Base-by-base conservation (phyloP, 2,329 filamentous ascomycete genomes). In the Cryphonectria carpinicola region DNA sequence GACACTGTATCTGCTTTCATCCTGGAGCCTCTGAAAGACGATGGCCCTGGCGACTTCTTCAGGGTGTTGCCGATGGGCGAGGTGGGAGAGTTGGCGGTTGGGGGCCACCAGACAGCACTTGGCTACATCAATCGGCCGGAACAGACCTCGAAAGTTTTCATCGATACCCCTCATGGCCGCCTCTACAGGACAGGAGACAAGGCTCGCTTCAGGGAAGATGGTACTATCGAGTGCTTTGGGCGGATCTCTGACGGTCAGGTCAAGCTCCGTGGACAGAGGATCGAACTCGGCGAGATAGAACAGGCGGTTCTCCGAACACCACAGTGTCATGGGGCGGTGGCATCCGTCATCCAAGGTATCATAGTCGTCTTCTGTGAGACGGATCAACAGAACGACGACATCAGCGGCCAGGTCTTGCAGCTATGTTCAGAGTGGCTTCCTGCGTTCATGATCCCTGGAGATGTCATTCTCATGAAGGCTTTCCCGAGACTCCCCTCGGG, bases 101-200 rank as follows among this genome's bases (percentile, higher is more conserved):
- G 94, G 13, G 95, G 95, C 0, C 81, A 87, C 66, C 95, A 98
- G 76, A 84, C 97, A 65, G 94, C 95, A 11, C 84, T 88, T 65
- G 93, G 89, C 10, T 98, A 98, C 78, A 84, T 97, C 66, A 97
- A 97, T 76, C 87, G 93, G 14, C 87, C 89, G 0, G 90, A 95
- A 64, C 90, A 96, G 77, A 97, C 93, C 0, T 82, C 84, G 0
- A 82, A 85, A 25, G 90, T 89, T 0, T 98, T 97, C 76, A 82
- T 97, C 19, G 78, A 89, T 0, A 89, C 90, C 37, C 81, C 84
- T 0, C 90, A 89, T 77, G 94, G 93, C 4, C 84, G 85, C 4
- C 82, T 97, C 0, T 98, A 98, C 79, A 87, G 93, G 41, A 97
- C 94, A 0, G 94, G 94, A 0, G 95, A 98, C 80, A 93, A 92